Conservation (phyloP, 768 basidiomycete species). For the Phaffia australis region DNA sequence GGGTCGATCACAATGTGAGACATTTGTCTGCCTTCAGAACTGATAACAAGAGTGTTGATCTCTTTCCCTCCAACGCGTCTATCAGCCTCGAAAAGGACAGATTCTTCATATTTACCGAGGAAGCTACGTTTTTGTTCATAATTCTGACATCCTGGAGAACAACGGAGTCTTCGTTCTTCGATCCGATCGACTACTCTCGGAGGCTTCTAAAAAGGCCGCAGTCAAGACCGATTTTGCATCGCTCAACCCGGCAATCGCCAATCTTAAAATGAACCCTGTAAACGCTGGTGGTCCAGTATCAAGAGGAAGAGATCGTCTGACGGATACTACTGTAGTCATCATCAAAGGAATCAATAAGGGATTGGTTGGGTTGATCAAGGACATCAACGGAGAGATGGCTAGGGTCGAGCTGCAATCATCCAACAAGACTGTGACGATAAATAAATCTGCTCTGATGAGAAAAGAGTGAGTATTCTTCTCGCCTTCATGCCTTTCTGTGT, state of each 20-base stretch:
- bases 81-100: constrained; percentile 68
- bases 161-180: constrained; percentile 79
- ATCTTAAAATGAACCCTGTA: constrained; percentile 29
- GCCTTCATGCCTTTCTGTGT: not conserved
- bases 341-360: constrained; percentile 84
- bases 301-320: constrained; percentile 69
- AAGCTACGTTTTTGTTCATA: constrained; percentile 85
- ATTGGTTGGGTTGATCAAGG: constrained; percentile 83
- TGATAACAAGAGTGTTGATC: no score
- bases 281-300: constrained; percentile 44
- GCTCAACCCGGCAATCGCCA: constrained; percentile 66
- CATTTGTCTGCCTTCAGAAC: no score
- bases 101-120: constrained; percentile 91
- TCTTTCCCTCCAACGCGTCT: not conserved
- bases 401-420: constrained; percentile 83
- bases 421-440: constrained; percentile 78
- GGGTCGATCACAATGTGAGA: constrained; percentile 65
- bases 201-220: constrained; percentile 70
- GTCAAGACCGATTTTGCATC: constrained; percentile 68
- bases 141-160: constrained; percentile 79
- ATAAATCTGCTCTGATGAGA: constrained; percentile 63
- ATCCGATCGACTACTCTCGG: constrained; percentile 64
- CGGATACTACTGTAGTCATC: constrained; percentile 66
- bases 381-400: constrained; percentile 74
- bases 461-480: constrained; percentile 49